Conservation (phyloP, 2,329 filamentous ascomycete species). For the Pseudogymnoascus sp. region DNA sequence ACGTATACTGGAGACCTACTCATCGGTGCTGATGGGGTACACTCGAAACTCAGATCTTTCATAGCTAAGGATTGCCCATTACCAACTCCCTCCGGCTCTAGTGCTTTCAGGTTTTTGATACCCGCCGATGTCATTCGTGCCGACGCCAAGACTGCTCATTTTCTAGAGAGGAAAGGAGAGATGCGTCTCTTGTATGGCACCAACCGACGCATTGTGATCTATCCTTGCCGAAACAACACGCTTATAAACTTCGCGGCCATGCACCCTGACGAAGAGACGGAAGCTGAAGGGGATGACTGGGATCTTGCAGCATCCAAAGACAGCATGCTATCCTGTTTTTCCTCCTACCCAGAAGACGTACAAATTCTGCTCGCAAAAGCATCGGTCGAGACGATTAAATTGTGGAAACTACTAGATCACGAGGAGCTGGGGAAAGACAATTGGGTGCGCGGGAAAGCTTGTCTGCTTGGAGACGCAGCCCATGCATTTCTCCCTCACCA, state of each 20-base stretch:
- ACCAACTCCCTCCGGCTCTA: background rate
- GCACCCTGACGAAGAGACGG: conserved; percentile 38
- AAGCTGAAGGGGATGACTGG: conserved; percentile 17
- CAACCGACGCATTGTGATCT: conserved; percentile 39
- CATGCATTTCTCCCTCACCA: conserved; percentile 64
- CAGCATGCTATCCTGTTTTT: background rate
- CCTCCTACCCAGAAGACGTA: background rate
- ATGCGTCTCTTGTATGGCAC: conserved; percentile 34
- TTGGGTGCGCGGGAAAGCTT: conserved; percentile 33
- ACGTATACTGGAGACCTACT: conserved; percentile 27
- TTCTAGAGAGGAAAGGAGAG: conserved; percentile 24
- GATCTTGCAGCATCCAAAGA: background rate
- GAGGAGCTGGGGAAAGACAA: conserved; percentile 24
- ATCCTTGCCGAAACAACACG: conserved; percentile 37
- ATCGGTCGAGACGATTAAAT: conserved; percentile 39
- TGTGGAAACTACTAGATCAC: conserved; percentile 58
- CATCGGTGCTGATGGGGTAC: conserved; percentile 34
- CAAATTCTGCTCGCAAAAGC: conserved; percentile 31
- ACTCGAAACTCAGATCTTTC: background rate
- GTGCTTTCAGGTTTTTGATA: conserved; percentile 3
- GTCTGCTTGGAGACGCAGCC: conserved; percentile 57
- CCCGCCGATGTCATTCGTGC: conserved; percentile 19
- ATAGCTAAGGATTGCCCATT: background rate
- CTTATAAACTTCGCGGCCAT: conserved; percentile 42
- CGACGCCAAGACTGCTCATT: conserved; percentile 28